phyloP scores from a whole-genome alignment of 2,329 filamentous ascomycete genomes.

The Fusarium aywerte region DNA sequence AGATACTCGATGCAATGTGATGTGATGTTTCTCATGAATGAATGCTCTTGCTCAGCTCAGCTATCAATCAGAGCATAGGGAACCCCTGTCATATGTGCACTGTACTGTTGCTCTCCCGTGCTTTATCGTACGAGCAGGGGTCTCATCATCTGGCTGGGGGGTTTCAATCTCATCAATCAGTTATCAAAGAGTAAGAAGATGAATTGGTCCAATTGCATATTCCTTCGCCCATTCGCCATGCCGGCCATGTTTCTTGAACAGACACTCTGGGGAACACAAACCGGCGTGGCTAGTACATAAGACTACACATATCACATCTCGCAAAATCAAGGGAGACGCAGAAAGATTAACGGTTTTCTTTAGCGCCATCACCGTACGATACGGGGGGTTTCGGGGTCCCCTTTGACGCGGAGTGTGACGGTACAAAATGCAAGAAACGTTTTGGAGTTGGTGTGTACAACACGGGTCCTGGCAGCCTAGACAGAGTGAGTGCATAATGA shows the following conservation, averaged over 20 bases:
- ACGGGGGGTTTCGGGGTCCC: neutral
- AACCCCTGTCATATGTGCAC: conserved; percentile 2
- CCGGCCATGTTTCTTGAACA: conserved; percentile 19
- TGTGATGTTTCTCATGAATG: neutral
- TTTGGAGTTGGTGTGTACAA: conserved; percentile 11
- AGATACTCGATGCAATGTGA: neutral
- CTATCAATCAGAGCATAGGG: neutral
- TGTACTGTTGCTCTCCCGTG: conserved; percentile 25
- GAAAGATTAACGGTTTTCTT: conserved; percentile 4
- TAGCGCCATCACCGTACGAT: conserved; percentile 13
- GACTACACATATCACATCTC: conserved; percentile 4
- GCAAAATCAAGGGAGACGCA: neutral
- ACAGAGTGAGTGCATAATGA: too few species aligned
- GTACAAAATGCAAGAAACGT: neutral
- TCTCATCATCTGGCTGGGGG: neutral
- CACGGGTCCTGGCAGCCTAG: neutral
- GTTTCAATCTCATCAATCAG: neutral
- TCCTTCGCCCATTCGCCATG: neutral
- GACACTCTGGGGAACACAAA: conserved; percentile 2
- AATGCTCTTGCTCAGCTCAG: neutral
- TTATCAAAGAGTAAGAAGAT: neutral
- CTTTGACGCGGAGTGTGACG: conserved; percentile 16
- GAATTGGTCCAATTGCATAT: conserved; percentile 7
- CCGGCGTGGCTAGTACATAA: neutral
- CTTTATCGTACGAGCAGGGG: conserved; percentile 31